These are phyloP conservation scores for Aspergillus olivimuriae DNA, from an alignment of 495 filamentous ascomycete genomes.

Conservation along the genomic window DNA sequence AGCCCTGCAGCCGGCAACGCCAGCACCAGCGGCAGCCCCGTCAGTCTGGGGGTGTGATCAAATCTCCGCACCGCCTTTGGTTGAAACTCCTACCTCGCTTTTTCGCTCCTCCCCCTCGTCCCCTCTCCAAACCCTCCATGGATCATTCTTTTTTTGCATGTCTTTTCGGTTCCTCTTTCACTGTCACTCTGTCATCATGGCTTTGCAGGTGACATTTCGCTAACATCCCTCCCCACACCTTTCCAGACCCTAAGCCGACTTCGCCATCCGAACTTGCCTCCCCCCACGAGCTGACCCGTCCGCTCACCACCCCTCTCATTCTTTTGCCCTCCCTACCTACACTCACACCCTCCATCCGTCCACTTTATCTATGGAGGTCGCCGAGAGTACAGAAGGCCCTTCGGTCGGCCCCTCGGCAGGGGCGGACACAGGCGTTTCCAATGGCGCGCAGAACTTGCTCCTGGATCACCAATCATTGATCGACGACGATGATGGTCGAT, in stretches of 20 bases:
- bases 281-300: too few species aligned
- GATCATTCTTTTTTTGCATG: too few species aligned
- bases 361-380: conserved; percentile 39
- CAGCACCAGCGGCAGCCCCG: conserved; percentile 15
- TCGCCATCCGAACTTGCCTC: too few species aligned
- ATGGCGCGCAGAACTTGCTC: conserved; percentile 34
- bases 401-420: conserved; percentile 30
- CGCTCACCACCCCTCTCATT: conserved; percentile 3
- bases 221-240: too few species aligned
- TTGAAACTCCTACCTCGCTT: conserved; percentile 11
- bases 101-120: conserved; percentile 18
- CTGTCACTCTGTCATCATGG: not conserved
- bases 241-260: too few species aligned
- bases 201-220: too few species aligned
- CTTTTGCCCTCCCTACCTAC: not conserved
- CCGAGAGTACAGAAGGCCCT: conserved; percentile 33
- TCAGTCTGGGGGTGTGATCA: conserved; percentile 35
- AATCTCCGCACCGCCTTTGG: conserved; percentile 47
- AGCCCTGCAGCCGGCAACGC: conserved; percentile 16
- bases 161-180: conserved; percentile 1
- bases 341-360: conserved; percentile 7
- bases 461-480: conserved; percentile 34
- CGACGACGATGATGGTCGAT: conserved; percentile 43
- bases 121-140: conserved; percentile 8
- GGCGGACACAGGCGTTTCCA: conserved; percentile 27